Percentiles rank a stretch among this genome's conserved stretches.
These are phyloP conservation scores for Metschnikowia koreensis DNA, from an alignment of 805 yeast species.

Conservation along the genomic window DNA sequence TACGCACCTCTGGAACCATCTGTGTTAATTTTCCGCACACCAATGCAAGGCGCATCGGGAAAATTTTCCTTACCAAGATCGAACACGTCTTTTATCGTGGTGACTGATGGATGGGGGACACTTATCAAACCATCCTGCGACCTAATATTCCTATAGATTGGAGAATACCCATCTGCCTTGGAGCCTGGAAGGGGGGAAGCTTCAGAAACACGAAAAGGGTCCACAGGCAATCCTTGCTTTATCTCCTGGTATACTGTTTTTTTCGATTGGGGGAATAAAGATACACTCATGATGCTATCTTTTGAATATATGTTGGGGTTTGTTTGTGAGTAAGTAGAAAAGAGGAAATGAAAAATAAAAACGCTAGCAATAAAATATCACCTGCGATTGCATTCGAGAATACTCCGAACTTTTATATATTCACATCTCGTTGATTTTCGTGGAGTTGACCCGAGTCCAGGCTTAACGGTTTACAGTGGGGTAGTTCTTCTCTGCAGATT, in stretches of 20 bases:
- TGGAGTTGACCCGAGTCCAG: not conserved
- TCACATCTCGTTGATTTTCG: not conserved
- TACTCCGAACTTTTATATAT: not conserved
- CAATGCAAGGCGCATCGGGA: slow-evolving; percentile 10
- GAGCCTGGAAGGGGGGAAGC: slow-evolving; percentile 16
- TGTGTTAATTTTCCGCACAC: slow-evolving; percentile 5
- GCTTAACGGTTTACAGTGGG: slow-evolving; percentile 1
- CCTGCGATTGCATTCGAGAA: not conserved
- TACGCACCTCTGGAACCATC: slow-evolving; percentile 15
- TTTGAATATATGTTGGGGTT: not conserved
- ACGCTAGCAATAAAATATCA: not conserved
- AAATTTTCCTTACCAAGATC: slow-evolving; percentile 8
- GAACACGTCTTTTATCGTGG: slow-evolving; percentile 13
- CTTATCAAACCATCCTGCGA: slow-evolving; percentile 11
- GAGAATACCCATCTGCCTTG: slow-evolving; percentile 15
- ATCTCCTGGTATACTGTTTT: slow-evolving; percentile 6
- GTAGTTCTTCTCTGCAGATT: not conserved
- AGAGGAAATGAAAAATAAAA: not conserved
- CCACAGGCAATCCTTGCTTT: slow-evolving; percentile 8
- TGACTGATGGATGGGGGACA: slow-evolving; percentile 15
- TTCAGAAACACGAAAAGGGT: slow-evolving; percentile 4
- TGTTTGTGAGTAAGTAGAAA: not conserved
- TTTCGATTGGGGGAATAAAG: slow-evolving; percentile 10
- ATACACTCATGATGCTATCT: slow-evolving; percentile 1
- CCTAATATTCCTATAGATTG: slow-evolving; percentile 15